Evolutionary conservation across 2,329 filamentous ascomycete genomes (phyloP), one percentile per base, ranked within the genome.

Genomic region (Colletotrichum sp.): DNA sequence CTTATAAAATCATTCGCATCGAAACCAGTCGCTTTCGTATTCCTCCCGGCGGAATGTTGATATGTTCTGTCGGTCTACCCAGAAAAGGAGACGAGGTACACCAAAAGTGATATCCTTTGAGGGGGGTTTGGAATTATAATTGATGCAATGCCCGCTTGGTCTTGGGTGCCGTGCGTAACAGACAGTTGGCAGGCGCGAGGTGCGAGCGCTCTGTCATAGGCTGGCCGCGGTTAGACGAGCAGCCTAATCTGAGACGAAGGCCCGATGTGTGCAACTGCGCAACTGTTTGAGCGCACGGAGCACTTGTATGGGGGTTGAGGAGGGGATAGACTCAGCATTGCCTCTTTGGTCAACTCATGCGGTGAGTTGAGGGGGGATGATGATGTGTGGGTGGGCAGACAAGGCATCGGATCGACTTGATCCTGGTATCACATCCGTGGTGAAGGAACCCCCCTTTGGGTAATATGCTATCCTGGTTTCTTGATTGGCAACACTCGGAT

Each of bases 221-320:
- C 70, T 59, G 59, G 73, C 64, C 64, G 73, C 73, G 73, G 70
- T 75, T 68, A 69, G 73, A 75, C 64, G 48, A 69, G 73, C 65
- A 73, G 73, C 65, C 59, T 52, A 75, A 73, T 75, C 73, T 75
- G 73, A 75, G 73, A 75, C 73, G 73, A 65, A 73, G 65, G 63
- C 60, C 73, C 59, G 73, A 75, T 75, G 70, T 73, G 59, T 75
- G 70, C 70, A 73, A 73, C 73, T 68, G 70, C 70, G 64, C 64
- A 75, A 75, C 70, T 75, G 73, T 75, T 75, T 75, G 73, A 73
- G 73, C 73, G 73, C 73, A 75, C 73, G 59, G 73, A 75, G 70
- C 73, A 64, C 39, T 64, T 73, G 55, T 60, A 75, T 64, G 73
- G 48, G 34, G 19, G 64, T 48, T 48, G 28, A 61, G 32, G n/a